Conservation (phyloP, 768 basidiomycete species). For the Tylopilus rubrobrunneus region DNA sequence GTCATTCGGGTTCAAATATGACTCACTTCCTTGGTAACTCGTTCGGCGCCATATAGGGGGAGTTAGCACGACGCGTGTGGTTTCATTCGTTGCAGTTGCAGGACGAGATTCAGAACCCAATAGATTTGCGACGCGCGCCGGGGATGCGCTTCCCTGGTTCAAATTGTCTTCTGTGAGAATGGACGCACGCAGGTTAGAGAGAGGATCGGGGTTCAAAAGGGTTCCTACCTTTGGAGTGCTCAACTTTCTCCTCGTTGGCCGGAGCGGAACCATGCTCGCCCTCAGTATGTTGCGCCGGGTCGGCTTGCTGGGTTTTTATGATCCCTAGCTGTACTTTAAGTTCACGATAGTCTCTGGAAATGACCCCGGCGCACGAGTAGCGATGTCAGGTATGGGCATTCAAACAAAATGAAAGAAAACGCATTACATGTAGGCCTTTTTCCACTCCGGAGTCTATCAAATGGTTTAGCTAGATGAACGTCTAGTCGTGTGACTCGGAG, state of each 20-base stretch:
- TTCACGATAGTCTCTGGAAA: neutral
- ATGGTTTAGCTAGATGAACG: neutral
- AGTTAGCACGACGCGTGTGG: neutral
- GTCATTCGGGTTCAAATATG: no score
- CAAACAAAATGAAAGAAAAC: neutral
- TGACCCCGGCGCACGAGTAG: neutral
- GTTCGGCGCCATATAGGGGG: neutral
- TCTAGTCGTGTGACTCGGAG: neutral
- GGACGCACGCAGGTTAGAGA: neutral
- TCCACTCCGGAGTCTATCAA: slow-evolving; percentile 62
- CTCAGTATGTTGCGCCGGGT: no score
- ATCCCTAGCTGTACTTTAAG: no score
- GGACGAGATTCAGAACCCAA: neutral
- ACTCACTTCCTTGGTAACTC: slow-evolving; percentile 11
- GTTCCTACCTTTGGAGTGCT: slow-evolving; percentile 6
- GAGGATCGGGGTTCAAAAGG: neutral
- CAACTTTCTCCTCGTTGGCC: neutral
- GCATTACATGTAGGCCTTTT: slow-evolving; percentile 31
- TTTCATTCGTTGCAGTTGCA: neutral
- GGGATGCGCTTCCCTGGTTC: neutral
- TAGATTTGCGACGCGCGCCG: neutral
- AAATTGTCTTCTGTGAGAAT: neutral
- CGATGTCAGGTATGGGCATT: neutral
- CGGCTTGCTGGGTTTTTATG: no score
- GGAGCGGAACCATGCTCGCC: no score